phyloP scores from a whole-genome alignment of 331 rosid species.

The Prunus yedoensis region DNA sequence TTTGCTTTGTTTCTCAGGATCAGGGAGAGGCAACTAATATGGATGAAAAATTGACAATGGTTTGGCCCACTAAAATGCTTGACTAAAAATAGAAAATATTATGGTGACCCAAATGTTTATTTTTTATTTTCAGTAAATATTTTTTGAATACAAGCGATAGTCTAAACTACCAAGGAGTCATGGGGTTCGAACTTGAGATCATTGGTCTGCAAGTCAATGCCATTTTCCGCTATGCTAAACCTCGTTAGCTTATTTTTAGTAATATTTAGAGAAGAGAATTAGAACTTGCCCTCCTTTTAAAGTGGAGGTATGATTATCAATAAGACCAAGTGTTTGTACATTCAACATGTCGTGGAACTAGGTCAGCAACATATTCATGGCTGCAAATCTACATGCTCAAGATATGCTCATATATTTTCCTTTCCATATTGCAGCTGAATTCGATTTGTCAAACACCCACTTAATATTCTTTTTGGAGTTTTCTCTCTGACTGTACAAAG shows the following conservation, averaged over 20 bases:
- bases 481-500: not conserved
- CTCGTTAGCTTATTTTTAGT: too few species aligned
- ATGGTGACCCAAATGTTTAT: too few species aligned
- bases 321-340: conserved; percentile 20
- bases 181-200: too few species aligned
- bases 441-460: conserved; percentile 23
- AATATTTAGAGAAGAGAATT: too few species aligned
- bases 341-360: conserved; percentile 5
- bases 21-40: conserved; percentile 38
- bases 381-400: conserved; percentile 27
- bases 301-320: not conserved
- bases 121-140: too few species aligned
- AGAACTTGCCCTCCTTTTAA: not conserved
- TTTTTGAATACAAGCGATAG: too few species aligned
- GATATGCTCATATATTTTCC: conserved; percentile 15
- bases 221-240: too few species aligned
- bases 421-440: not conserved
- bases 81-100: not conserved
- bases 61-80: conserved; percentile 17
- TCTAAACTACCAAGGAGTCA: too few species aligned
- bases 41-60: not conserved
- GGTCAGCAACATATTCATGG: conserved; percentile 29
- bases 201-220: too few species aligned
- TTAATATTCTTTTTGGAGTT: conserved; percentile 14
- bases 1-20: conserved; percentile 34